A percentile compares a stretch with the other conserved stretches of the same genome.
phyloP scores from a whole-genome alignment of 2,329 filamentous ascomycete species.

The Ophioceras dolichostomum region DNA sequence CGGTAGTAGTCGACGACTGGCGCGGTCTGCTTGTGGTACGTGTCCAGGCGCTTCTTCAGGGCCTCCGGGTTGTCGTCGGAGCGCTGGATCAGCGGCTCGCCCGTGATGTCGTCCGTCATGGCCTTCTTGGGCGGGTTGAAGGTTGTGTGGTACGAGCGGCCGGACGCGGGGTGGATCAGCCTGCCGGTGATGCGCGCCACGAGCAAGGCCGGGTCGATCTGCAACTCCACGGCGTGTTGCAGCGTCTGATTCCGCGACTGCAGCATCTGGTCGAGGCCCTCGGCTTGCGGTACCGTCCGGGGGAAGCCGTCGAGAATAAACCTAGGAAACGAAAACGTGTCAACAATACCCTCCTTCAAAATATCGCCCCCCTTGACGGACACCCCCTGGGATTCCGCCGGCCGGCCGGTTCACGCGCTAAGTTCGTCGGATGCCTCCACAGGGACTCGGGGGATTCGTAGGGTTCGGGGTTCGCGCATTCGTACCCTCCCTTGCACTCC shows the following conservation, averaged over 20 bases:
- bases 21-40: conserved; percentile 87
- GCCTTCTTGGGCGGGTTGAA: conserved; percentile 93
- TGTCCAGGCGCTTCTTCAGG: conserved; percentile 84
- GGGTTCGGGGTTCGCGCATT: neutral
- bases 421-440: neutral
- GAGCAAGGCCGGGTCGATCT: conserved; percentile 90
- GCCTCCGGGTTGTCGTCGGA: conserved; percentile 95
- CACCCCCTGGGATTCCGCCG: no score
- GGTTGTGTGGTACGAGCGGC: conserved; percentile 93
- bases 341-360: no score
- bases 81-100: conserved; percentile 91
- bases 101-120: conserved; percentile 95
- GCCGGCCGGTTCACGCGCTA: neutral
- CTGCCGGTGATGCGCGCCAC: conserved; percentile 95
- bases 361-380: no score
- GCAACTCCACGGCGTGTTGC: conserved; percentile 89
- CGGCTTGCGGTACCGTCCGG: conserved; percentile 87
- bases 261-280: conserved; percentile 92
- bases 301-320: conserved; percentile 99
- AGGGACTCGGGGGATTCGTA: neutral
- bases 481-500: conserved; percentile 94
- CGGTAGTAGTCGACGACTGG: conserved; percentile 96
- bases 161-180: conserved; percentile 88
- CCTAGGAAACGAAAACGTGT: conserved; percentile 38
- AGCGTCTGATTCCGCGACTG: conserved; percentile 64